Percentiles rank a stretch among this genome's conserved stretches.
These are phyloP conservation scores for Proliferodiscus dingleyae DNA, from an alignment of 2,329 filamentous ascomycete genomes.

Conservation along the genomic window DNA sequence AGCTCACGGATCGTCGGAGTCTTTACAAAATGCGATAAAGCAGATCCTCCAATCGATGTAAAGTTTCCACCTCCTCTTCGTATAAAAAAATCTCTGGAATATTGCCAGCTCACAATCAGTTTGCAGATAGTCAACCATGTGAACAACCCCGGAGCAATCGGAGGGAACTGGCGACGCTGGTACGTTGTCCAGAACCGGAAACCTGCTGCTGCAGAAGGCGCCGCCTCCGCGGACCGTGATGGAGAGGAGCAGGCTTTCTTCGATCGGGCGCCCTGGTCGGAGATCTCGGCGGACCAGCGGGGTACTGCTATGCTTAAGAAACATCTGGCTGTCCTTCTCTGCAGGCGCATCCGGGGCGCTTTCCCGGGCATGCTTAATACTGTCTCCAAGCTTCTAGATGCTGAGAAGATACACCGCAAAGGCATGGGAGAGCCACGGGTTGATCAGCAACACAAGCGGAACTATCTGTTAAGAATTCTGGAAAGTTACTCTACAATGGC, in stretches of 20 bases:
- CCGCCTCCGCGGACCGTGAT: slow-evolving; percentile 25
- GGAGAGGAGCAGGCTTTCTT: slow-evolving; percentile 30
- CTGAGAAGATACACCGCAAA: slow-evolving; percentile 5
- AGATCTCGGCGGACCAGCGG: slow-evolving; percentile 21
- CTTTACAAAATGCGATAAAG: slow-evolving; percentile 36
- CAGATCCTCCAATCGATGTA: slow-evolving; percentile 17
- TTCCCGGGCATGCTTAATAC: slow-evolving; percentile 25
- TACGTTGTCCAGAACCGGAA: slow-evolving; percentile 35
- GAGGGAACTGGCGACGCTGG: slow-evolving; percentile 28
- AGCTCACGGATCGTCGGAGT: slow-evolving; percentile 33
- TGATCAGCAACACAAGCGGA: slow-evolving; percentile 19
- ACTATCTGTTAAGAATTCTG: slow-evolving; percentile 27
- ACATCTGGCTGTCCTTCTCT: slow-evolving; percentile 30
- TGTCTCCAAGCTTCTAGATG: slow-evolving; percentile 20
- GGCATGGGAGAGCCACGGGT: slow-evolving; percentile 28
- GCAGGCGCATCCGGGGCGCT: slow-evolving; percentile 17
- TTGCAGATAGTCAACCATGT: slow-evolving; percentile 13
- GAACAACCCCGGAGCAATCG: slow-evolving; percentile 12
- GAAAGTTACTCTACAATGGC: slow-evolving; percentile 23
- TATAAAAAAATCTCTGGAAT: neutral
- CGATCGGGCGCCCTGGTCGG: slow-evolving; percentile 27
- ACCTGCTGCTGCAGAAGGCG: slow-evolving; percentile 22
- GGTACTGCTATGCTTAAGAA: slow-evolving; percentile 30
- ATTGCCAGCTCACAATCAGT: too few relatives aligned
- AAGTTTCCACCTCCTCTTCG: slow-evolving; percentile 4